phyloP scores from a whole-genome alignment of 2,329 filamentous ascomycete genomes.

The Penicillium sclerotigenum region DNA sequence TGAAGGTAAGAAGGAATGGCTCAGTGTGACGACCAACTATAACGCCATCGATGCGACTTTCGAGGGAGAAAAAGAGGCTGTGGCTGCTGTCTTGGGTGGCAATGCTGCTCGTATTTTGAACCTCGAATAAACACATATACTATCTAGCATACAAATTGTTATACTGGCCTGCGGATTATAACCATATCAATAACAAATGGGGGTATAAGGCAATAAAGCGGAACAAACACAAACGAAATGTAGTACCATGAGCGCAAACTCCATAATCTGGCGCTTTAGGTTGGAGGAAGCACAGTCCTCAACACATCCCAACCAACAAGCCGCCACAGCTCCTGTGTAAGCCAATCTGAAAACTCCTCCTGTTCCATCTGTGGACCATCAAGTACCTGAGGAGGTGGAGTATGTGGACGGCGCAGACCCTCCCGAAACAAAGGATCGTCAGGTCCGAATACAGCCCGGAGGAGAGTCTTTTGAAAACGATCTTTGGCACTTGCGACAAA shows the following conservation, averaged over 20 bases:
- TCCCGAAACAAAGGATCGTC: conserved; percentile 32
- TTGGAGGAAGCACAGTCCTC: not conserved
- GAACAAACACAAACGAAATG: not conserved
- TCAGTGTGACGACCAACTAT: conserved; percentile 48
- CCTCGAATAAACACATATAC: conserved; percentile 23
- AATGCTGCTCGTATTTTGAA: conserved; percentile 46
- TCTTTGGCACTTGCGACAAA: conserved; percentile 27
- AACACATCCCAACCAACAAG: conserved; percentile 56
- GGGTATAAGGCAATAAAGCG: not conserved
- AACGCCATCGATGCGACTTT: conserved; percentile 44
- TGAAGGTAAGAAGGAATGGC: conserved; percentile 39
- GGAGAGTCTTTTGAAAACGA: conserved; percentile 41
- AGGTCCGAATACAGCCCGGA: conserved; percentile 42
- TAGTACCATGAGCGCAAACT: not conserved
- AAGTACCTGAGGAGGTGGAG: conserved; percentile 19
- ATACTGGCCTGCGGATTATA: not conserved
- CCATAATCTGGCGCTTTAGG: not conserved
- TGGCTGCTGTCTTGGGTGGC: conserved; percentile 41
- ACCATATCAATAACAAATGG: not conserved
- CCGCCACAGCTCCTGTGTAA: conserved; percentile 55
- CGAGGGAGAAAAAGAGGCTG: conserved; percentile 28
- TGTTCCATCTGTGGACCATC: conserved; percentile 20
- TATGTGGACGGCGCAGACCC: conserved; percentile 24
- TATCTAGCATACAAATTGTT: not conserved
- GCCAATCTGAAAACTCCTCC: conserved; percentile 50